A percentile compares a stretch with the other conserved stretches of the same genome.
Conservation (phyloP, 2,329 filamentous ascomycete genomes). For the Thielaviopsis cerberus region DNA sequence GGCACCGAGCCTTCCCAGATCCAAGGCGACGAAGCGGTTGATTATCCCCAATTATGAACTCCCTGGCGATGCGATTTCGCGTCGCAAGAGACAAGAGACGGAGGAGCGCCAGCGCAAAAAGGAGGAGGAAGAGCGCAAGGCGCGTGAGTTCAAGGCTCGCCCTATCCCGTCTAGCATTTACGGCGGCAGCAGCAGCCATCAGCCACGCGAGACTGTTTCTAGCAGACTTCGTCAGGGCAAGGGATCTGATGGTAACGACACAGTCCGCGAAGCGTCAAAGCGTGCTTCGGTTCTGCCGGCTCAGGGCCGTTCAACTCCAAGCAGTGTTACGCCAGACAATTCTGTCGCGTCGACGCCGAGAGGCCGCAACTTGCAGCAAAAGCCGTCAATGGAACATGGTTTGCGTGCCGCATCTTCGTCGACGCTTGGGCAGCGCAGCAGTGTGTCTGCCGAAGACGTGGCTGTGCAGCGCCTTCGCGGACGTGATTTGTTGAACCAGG, state of each 20-base stretch:
- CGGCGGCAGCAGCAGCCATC: constrained; percentile 24
- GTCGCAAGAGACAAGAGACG: constrained; percentile 35
- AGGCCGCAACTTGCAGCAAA: constrained; percentile 4
- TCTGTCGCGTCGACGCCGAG: constrained; percentile 9
- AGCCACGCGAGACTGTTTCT: constrained; percentile 33
- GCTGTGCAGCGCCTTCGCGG: constrained; percentile 33
- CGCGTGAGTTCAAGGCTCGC: constrained; percentile 45
- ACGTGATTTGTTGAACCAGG: constrained; percentile 34
- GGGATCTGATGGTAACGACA: constrained; percentile 17
- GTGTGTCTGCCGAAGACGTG: constrained; percentile 31
- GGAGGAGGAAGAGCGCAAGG: constrained; percentile 40
- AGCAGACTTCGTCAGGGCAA: constrained; percentile 37
- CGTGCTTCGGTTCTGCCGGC: constrained; percentile 12
- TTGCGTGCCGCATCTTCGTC: constrained; percentile 29
- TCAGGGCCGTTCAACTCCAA: constrained; percentile 8
- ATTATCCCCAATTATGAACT: constrained; percentile 41
- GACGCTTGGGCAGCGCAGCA: constrained; percentile 27
- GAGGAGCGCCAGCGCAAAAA: constrained; percentile 36
- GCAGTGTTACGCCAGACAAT: neutral
- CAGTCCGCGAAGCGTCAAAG: constrained; percentile 12
- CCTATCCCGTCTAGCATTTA: constrained; percentile 30
- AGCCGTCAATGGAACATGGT: constrained; percentile 8
- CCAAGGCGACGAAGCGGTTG: constrained; percentile 32
- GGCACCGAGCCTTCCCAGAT: constrained; percentile 18
- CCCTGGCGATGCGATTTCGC: constrained; percentile 41